These are phyloP conservation scores for Apostasia ramifera DNA, from an alignment of 106 monocot genomes.

Conservation along the genomic window DNA sequence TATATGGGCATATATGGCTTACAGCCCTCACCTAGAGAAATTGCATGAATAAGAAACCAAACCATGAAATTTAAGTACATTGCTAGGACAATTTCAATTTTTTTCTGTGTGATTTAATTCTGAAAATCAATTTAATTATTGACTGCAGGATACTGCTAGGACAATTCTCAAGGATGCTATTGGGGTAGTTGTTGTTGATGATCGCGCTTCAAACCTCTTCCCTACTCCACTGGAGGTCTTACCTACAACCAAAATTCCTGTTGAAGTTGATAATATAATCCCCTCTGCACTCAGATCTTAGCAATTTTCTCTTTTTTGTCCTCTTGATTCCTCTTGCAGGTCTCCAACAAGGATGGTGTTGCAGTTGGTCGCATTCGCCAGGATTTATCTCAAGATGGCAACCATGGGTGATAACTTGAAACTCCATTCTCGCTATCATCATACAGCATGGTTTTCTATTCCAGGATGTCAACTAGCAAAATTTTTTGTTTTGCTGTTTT, in stretches of 20 bases:
- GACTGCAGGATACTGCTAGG: constrained; percentile 69
- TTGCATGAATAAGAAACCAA: too few species aligned
- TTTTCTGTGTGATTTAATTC: too few species aligned
- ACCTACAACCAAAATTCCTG: neutral
- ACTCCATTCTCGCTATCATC: neutral
- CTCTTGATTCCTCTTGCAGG: constrained; percentile 37
- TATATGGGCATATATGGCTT: too few species aligned
- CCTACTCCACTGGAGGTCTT: constrained; percentile 91
- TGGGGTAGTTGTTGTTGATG: constrained; percentile 85
- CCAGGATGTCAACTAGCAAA: too few species aligned
- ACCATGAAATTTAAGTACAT: too few species aligned
- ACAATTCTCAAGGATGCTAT: constrained; percentile 68
- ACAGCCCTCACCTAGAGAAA: too few species aligned
- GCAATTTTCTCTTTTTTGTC: neutral
- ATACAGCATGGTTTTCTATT: too few species aligned
- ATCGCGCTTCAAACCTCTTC: constrained; percentile 68
- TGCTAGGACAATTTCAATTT: too few species aligned
- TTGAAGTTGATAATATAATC: too few species aligned
- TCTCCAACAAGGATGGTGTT: constrained; percentile 94
- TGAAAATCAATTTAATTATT: neutral
- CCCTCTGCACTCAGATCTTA: too few species aligned
- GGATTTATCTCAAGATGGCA: constrained; percentile 78
- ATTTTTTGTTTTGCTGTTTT: too few species aligned
- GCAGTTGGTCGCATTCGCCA: constrained; percentile 96
- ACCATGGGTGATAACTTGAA: constrained; percentile 53